A percentile compares a stretch with the other conserved stretches of the same genome.
These are phyloP conservation scores for Fusarium guadeloupense DNA, from an alignment of 2,329 filamentous ascomycete species.

Conservation along the genomic window DNA sequence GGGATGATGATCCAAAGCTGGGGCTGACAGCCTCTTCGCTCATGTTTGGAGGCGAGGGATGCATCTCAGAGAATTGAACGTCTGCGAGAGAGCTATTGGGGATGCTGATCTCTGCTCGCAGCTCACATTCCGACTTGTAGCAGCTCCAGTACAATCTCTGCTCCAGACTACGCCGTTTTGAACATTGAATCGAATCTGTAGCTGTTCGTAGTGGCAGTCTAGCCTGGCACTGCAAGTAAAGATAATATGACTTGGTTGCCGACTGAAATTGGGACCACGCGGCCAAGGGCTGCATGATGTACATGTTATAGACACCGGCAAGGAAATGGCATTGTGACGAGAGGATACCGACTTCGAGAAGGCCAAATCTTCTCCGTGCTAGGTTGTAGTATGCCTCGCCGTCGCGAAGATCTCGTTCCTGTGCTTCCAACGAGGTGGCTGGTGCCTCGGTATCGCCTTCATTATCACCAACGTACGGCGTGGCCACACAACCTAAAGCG, in stretches of 20 bases:
- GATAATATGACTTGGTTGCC: conserved; percentile 44
- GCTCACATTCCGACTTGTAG: conserved; percentile 55
- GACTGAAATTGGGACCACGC: conserved; percentile 50
- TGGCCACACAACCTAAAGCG: neutral
- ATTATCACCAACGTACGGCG: neutral
- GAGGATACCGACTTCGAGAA: conserved; percentile 42
- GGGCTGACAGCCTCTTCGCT: neutral
- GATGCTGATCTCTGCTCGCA: conserved; percentile 51
- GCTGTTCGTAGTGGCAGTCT: neutral
- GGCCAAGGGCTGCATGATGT: conserved; percentile 48
- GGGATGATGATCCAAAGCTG: neutral
- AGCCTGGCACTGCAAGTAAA: conserved; percentile 43
- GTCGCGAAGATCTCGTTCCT: neutral
- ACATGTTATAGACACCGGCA: conserved; percentile 53
- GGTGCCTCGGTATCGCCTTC: neutral
- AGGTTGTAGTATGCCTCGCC: conserved; percentile 40
- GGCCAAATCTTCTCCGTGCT: conserved; percentile 40
- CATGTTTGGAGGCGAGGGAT: neutral
- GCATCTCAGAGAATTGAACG: conserved; percentile 46
- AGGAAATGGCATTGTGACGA: conserved; percentile 52
- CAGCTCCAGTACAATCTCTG: conserved; percentile 50
- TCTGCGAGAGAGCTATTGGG: conserved; percentile 49
- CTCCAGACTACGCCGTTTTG: neutral
- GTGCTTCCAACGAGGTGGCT: neutral
- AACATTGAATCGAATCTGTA: neutral